Conservation (phyloP, 176 grass and related monocot species). For the Typha latifolia region DNA sequence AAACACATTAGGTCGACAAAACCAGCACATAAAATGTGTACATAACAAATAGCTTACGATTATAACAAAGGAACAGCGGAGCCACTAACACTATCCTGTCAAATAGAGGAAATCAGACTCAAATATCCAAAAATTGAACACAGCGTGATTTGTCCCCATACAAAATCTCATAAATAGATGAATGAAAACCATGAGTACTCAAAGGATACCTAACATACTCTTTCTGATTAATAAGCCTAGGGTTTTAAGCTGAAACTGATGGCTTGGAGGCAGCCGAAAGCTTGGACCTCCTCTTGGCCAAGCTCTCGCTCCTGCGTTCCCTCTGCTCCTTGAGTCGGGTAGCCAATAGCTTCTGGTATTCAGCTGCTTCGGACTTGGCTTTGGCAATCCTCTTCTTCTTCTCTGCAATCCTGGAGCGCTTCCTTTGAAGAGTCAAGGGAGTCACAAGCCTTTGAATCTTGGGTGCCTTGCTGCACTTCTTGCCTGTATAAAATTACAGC, state of each 20-base stretch:
- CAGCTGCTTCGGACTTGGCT: slow-evolving; percentile 74
- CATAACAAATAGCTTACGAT: too few relatives aligned
- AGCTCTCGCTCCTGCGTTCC: slow-evolving; percentile 64
- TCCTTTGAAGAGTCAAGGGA: slow-evolving; percentile 79
- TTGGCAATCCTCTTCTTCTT: slow-evolving; percentile 95
- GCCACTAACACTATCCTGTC: too few relatives aligned
- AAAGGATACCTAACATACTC: background rate
- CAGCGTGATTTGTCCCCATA: too few relatives aligned
- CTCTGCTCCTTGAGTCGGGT: slow-evolving; percentile 84
- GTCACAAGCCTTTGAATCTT: slow-evolving; percentile 97
- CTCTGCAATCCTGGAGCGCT: slow-evolving; percentile 67
- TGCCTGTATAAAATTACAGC: slow-evolving; percentile 37
- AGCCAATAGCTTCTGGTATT: slow-evolving; percentile 93
- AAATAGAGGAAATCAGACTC: too few relatives aligned
- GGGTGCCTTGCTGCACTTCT: slow-evolving; percentile 94
- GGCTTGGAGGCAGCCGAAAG: slow-evolving; percentile 58
- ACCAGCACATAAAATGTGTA: too few relatives aligned
- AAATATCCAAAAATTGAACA: too few relatives aligned
- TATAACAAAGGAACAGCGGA: too few relatives aligned
- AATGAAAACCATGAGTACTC: background rate
- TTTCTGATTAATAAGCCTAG: background rate
- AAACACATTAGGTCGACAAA: too few relatives aligned
- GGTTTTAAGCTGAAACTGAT: slow-evolving; percentile 9
- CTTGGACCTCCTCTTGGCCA: slow-evolving; percentile 91
- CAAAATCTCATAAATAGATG: too few relatives aligned